These are phyloP conservation scores for Choiromyces venosus DNA, from an alignment of 495 filamentous ascomycete genomes.

Conservation along the genomic window DNA sequence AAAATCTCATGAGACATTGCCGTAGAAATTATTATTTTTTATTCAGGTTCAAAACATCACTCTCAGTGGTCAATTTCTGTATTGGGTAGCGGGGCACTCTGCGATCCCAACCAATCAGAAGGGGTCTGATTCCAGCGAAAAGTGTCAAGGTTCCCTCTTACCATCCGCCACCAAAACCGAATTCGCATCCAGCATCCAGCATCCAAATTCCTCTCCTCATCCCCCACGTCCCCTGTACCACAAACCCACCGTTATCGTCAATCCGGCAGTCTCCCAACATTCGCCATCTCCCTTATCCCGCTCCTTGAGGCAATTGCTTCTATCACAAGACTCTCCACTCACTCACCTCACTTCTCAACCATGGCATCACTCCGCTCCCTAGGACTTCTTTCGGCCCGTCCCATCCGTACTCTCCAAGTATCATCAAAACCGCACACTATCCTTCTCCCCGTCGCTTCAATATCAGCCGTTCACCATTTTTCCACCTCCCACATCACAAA, in stretches of 20 bases:
- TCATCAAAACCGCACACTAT: neutral
- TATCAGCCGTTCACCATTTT: slow-evolving; percentile 8
- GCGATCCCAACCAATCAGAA: neutral
- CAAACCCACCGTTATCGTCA: neutral
- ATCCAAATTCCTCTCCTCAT: slow-evolving; percentile 11
- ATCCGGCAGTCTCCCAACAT: slow-evolving; percentile 7
- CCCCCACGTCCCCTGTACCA: neutral
- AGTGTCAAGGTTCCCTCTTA: neutral
- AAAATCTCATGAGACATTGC: neutral
- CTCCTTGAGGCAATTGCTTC: slow-evolving; percentile 10
- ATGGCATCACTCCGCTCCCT: slow-evolving; percentile 33
- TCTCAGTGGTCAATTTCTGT: neutral
- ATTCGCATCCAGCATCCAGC: slow-evolving; percentile 17
- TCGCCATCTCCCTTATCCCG: too few relatives aligned
- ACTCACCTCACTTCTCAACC: neutral
- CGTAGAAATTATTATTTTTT: neutral
- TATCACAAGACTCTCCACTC: slow-evolving; percentile 2
- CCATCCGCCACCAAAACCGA: slow-evolving; percentile 9
- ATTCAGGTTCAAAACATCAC: neutral
- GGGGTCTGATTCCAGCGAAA: neutral
- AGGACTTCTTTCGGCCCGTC: slow-evolving; percentile 13
- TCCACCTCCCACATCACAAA: slow-evolving; percentile 14
- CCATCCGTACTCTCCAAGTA: slow-evolving; percentile 7
- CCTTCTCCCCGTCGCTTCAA: slow-evolving; percentile 3
- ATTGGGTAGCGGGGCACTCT: neutral